These are phyloP conservation scores for Ilex paraguariensis DNA, from an alignment of 305 asterid species.

Conservation along the genomic window DNA sequence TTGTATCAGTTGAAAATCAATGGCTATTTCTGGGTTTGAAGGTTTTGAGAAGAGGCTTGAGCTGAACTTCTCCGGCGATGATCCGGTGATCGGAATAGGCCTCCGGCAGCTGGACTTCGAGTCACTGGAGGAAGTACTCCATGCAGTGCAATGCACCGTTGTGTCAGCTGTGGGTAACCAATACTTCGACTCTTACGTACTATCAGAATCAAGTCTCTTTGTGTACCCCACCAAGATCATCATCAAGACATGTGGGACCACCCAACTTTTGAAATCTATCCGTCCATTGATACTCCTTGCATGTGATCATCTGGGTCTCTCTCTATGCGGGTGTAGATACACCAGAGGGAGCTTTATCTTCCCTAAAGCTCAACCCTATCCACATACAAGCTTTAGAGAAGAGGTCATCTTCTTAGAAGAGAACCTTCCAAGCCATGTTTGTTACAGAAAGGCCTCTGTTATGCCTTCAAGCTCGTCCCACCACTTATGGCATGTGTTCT, in stretches of 20 bases:
- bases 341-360: constrained; percentile 90
- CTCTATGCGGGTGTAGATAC: constrained; percentile 68
- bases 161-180: constrained; percentile 88
- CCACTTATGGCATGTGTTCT: constrained; percentile 87
- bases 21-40: constrained; percentile 95
- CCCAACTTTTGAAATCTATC: constrained; percentile 71
- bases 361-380: constrained; percentile 83
- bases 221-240: constrained; percentile 84
- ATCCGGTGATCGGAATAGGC: constrained; percentile 50
- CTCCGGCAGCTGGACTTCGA: constrained; percentile 66
- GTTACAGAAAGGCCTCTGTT: constrained; percentile 48
- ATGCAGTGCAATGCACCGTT: constrained; percentile 89
- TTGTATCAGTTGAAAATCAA: constrained; percentile 4
- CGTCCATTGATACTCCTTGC: constrained; percentile 57
- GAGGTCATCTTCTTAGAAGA: constrained; percentile 58
- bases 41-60: constrained; percentile 93
- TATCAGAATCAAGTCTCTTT: constrained; percentile 84
- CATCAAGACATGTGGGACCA: constrained; percentile 98
- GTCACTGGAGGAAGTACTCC: constrained; percentile 58
- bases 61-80: constrained; percentile 74
- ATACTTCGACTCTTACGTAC: constrained; percentile 75
- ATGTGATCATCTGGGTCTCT: constrained; percentile 38
- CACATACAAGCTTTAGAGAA: constrained; percentile 68
- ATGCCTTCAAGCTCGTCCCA: constrained; percentile 48
- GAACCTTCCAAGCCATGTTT: constrained; percentile 46